Evolutionary conservation across 345 rosid genomes (phyloP).

Genomic region (Streptanthus diversifolius): DNA sequence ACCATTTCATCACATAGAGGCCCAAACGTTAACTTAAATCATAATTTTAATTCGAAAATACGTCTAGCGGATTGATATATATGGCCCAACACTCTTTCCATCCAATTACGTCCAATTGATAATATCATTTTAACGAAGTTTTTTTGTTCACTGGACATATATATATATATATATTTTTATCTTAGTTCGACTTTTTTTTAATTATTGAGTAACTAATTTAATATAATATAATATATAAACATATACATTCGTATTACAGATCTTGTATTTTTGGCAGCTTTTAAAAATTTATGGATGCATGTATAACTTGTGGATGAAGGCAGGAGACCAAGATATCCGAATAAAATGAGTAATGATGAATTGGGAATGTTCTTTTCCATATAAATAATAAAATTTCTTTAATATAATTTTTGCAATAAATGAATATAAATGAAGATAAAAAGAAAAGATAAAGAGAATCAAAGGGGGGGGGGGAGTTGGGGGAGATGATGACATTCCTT

Average conservation of each 20-base stretch:
- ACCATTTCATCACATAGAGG: neutral
- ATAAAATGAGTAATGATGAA: conserved; percentile 25
- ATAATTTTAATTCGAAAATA: neutral
- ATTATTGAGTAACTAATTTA: neutral
- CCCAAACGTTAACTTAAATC: neutral
- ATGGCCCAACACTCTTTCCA: neutral
- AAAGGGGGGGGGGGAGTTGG: conserved; percentile 19
- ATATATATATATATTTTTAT: neutral
- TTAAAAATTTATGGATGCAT: conserved; percentile 21
- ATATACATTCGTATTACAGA: neutral
- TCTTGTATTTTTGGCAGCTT: neutral
- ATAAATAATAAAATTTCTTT: neutral
- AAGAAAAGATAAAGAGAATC: conserved; percentile 31
- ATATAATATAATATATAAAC: neutral
- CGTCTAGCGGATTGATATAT: neutral
- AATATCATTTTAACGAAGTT: neutral
- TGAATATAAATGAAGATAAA: neutral
- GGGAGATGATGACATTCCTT: conserved; percentile 33
- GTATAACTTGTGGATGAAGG: conserved; percentile 34
- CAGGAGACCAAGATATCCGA: conserved; percentile 19
- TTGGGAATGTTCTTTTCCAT: conserved; percentile 6
- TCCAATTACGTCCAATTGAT: too few relatives aligned
- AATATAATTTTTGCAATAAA: neutral
- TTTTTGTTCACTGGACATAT: neutral
- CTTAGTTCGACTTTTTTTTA: neutral